Percentiles rank a stretch among this genome's conserved stretches.
Conservation (phyloP, 2,329 filamentous ascomycete genomes). For the Pyrenophora seminiperda region DNA sequence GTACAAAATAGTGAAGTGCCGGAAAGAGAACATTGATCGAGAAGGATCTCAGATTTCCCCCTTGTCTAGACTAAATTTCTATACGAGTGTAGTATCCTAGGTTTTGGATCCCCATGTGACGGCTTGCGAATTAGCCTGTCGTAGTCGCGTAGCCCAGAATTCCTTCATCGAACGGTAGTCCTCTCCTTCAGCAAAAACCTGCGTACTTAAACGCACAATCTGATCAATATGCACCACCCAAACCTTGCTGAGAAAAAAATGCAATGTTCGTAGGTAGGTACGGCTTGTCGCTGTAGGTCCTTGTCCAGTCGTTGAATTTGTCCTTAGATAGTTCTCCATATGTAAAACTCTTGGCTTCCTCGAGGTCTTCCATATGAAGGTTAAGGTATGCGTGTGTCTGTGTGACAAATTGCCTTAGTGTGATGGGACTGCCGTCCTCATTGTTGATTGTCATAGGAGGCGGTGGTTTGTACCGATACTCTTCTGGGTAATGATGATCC, state of each 20-base stretch:
- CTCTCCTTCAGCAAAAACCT: background rate
- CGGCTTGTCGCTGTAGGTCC: background rate
- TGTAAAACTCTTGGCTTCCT: background rate
- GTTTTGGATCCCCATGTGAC: too few species aligned
- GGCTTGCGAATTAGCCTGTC: background rate
- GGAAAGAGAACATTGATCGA: too few species aligned
- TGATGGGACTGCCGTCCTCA: constrained; percentile 6
- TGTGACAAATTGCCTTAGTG: constrained; percentile 15
- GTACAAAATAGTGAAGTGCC: too few species aligned
- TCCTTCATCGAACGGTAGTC: background rate
- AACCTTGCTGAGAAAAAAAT: background rate
- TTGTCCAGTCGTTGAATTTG: too few species aligned
- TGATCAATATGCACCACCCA: background rate
- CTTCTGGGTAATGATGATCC: background rate
- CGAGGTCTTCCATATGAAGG: background rate
- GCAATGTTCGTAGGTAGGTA: background rate
- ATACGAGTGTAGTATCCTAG: too few species aligned
- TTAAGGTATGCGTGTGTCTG: constrained; percentile 3
- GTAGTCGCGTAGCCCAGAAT: background rate
- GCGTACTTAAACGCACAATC: background rate
- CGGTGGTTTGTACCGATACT: constrained; percentile 9
- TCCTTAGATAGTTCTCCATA: too few species aligned
- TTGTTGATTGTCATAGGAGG: constrained; percentile 9
- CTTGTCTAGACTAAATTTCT: too few species aligned
- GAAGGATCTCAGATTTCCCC: too few species aligned